phyloP scores from a whole-genome alignment of 1,284 basidiomycete species.

The Trichosporon sp. region DNA sequence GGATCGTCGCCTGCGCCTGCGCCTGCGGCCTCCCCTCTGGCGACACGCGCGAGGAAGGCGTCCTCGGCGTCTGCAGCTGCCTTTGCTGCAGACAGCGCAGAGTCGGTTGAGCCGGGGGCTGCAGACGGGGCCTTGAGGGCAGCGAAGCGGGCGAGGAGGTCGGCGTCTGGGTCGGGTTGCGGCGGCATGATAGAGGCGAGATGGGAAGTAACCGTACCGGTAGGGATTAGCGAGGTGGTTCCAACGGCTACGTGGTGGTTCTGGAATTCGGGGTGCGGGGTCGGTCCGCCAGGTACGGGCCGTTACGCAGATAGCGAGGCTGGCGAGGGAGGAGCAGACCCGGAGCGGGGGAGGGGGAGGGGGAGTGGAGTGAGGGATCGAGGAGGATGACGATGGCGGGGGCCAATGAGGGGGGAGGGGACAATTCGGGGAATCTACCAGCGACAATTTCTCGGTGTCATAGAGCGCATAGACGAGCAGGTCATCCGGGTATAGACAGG shows the following conservation, averaged over 20 bases:
- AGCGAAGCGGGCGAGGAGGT: slow-evolving; percentile 11
- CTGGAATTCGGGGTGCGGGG: background rate
- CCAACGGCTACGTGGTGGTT: background rate
- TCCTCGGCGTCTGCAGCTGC: background rate
- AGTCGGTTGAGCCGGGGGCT: background rate
- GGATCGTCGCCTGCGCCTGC: background rate
- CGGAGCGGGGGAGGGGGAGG: background rate
- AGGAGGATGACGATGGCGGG: background rate
- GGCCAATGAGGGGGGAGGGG: background rate
- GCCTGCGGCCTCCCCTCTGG: background rate
- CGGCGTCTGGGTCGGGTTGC: slow-evolving; percentile 9
- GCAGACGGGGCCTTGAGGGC: slow-evolving; percentile 8
- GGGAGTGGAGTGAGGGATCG: background rate
- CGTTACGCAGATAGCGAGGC: background rate
- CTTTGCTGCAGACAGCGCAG: background rate
- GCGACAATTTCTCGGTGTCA: too few species aligned
- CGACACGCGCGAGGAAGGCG: background rate
- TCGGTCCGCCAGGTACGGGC: background rate
- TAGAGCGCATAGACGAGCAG: background rate
- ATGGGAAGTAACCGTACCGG: background rate
- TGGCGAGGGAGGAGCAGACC: background rate
- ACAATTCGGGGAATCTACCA: background rate
- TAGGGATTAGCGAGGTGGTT: background rate
- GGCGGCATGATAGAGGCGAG: background rate
- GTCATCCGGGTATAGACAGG: background rate